A percentile compares a stretch with the other conserved stretches of the same genome.
Evolutionary conservation across 352 stramenopile species (phyloP).

Genomic region (Phytopythium delawarense): DNA sequence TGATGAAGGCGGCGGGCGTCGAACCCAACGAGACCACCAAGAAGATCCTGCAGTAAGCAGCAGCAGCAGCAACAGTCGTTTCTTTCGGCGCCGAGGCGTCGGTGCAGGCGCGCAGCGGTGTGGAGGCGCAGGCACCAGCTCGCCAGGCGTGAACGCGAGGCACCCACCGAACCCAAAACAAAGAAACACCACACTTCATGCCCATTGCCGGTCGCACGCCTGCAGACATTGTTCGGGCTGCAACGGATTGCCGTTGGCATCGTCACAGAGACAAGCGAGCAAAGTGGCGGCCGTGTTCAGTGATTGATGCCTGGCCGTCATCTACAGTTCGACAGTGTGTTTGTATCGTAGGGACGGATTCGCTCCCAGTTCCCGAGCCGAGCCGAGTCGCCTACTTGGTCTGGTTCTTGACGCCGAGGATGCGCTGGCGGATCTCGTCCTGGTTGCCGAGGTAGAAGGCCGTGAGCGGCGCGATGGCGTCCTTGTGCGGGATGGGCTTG

Average conservation of each 20-base stretch:
- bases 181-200: background rate
- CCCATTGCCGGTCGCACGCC: no score
- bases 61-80: background rate
- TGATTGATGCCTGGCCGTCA: no score
- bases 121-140: background rate
- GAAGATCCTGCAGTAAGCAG: slow-evolving; percentile 67
- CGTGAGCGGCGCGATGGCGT: slow-evolving; percentile 82
- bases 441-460: slow-evolving; percentile 92
- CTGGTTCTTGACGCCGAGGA: slow-evolving; percentile 97
- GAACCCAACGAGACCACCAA: slow-evolving; percentile 82
- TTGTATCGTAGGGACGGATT: no score
- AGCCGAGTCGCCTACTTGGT: slow-evolving; percentile 80
- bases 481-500: slow-evolving; percentile 74
- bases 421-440: slow-evolving; percentile 94
- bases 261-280: no score
- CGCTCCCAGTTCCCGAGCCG: no score
- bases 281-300: no score
- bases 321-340: background rate
- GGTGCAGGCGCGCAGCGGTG: background rate
- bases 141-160: background rate
- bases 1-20: slow-evolving; percentile 77
- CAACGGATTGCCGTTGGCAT: no score
- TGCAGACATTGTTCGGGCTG: no score
- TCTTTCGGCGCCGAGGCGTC: background rate
- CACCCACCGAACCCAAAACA: background rate